Evolutionary conservation across 768 basidiomycete species (phyloP).

Genomic region (Panaeolus papilionaceus): DNA sequence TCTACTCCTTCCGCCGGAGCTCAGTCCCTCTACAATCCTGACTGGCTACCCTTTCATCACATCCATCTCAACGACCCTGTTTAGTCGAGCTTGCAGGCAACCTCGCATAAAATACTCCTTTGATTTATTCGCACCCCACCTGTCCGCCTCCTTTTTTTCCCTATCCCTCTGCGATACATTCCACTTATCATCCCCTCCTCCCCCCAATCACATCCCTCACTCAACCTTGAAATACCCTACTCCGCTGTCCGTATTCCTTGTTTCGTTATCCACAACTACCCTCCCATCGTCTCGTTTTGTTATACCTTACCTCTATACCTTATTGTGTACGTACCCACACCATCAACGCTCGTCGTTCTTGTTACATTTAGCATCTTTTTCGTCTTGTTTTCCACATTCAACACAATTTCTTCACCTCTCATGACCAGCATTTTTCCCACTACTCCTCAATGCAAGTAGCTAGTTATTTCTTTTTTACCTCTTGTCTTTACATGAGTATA

Average conservation of each 20-base stretch:
- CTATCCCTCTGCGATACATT: conserved; percentile 16
- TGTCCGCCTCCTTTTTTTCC: conserved; percentile 1
- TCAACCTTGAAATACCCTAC: conserved; percentile 16
- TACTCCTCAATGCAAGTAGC: conserved; percentile 12
- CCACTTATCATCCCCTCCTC: conserved; percentile 19
- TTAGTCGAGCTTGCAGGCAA: conserved; percentile 15
- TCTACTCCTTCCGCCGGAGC: conserved; percentile 15
- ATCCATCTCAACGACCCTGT: conserved; percentile 14
- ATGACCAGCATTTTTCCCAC: conserved; percentile 8
- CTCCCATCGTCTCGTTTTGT: conserved; percentile 4
- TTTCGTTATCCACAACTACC: neutral
- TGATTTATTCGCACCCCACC: conserved; percentile 15
- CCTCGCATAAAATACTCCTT: conserved; percentile 12
- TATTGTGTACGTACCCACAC: conserved; percentile 19
- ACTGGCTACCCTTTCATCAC: conserved; percentile 13
- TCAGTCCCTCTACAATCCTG: neutral
- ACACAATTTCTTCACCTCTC: neutral
- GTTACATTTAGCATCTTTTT: conserved; percentile 9
- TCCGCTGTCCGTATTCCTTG: conserved; percentile 17
- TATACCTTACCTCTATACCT: conserved; percentile 16
- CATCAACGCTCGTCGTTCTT: conserved; percentile 10
- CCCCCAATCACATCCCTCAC: conserved; percentile 8
- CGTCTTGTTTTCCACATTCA: neutral
- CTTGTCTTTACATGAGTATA: conserved; percentile 1
- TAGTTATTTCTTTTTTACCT: conserved; percentile 1